Conservation (phyloP, 2,329 filamentous ascomycete genomes). For the Aspergillus sp. region DNA sequence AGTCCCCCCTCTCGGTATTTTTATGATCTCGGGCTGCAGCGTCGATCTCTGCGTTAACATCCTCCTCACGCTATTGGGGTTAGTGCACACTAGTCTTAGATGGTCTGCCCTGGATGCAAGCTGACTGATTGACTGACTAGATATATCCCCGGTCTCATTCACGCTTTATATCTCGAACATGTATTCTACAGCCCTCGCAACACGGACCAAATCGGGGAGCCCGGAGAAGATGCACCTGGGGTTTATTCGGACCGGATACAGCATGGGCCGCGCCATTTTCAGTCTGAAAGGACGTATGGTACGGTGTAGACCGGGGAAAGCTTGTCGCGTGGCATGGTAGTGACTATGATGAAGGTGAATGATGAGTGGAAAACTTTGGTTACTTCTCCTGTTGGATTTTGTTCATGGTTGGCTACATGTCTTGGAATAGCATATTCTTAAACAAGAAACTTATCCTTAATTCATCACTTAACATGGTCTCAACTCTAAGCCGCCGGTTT, state of each 20-base stretch:
- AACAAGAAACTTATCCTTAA: too few relatives aligned
- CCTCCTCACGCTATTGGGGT: constrained; percentile 57
- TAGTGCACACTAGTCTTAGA: constrained; percentile 14
- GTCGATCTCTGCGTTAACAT: constrained; percentile 60
- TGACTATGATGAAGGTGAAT: too few relatives aligned
- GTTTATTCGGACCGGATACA: constrained; percentile 36
- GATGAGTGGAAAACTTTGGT: too few relatives aligned
- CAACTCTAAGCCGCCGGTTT: neutral
- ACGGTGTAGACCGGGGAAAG: constrained; percentile 8
- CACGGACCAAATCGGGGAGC: constrained; percentile 14
- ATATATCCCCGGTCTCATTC: constrained; percentile 70
- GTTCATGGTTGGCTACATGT: too few relatives aligned
- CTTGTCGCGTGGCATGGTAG: neutral
- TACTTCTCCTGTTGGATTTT: too few relatives aligned
- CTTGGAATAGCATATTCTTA: too few relatives aligned
- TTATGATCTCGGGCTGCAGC: constrained; percentile 57
- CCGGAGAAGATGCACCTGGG: constrained; percentile 22
- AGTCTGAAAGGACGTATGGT: constrained; percentile 16
- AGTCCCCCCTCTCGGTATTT: constrained; percentile 62
- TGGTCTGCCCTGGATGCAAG: too few relatives aligned
- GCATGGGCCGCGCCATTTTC: constrained; percentile 21
- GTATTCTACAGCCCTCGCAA: constrained; percentile 64
- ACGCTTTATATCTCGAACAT: constrained; percentile 76
- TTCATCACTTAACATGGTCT: too few relatives aligned
- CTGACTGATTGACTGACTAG: constrained; percentile 25